Conservation (phyloP, 331 rosid genomes). For the Saraca asoca region DNA sequence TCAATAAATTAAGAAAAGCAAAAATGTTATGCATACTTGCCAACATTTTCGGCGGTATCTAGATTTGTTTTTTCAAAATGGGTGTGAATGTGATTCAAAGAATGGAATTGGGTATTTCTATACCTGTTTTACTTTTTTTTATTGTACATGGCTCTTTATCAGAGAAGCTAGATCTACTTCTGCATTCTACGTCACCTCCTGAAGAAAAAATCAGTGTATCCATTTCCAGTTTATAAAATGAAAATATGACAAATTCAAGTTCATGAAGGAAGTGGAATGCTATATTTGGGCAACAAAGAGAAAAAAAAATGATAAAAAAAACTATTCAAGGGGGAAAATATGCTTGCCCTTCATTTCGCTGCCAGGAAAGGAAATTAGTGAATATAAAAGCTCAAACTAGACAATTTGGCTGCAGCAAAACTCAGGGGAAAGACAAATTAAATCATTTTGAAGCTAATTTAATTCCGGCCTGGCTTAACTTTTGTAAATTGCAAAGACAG, state of each 20-base stretch:
- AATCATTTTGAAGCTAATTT: background rate
- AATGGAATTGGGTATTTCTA: slow-evolving; percentile 18
- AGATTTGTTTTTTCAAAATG: background rate
- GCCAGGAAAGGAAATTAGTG: slow-evolving; percentile 33
- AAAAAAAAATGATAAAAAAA: slow-evolving; percentile 10
- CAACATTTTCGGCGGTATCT: slow-evolving; percentile 20
- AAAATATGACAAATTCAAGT: background rate
- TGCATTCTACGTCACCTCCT: slow-evolving; percentile 76
- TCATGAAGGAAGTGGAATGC: background rate
- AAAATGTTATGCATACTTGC: slow-evolving; percentile 11
- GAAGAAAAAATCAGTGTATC: slow-evolving; percentile 44
- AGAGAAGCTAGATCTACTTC: slow-evolving; percentile 88
- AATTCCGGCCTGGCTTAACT: slow-evolving; percentile 3
- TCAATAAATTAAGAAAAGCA: slow-evolving; percentile 33
- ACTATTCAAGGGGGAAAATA: slow-evolving; percentile 14
- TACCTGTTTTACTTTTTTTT: slow-evolving; percentile 98
- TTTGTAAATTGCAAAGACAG: slow-evolving; percentile 14
- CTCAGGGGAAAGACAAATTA: background rate
- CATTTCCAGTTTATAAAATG: slow-evolving; percentile 19
- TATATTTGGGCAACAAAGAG: slow-evolving; percentile 18
- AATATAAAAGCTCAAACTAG: slow-evolving; percentile 18
- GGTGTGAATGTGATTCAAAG: slow-evolving; percentile 23
- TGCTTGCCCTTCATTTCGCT: slow-evolving; percentile 38
- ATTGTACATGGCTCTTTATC: slow-evolving; percentile 91
- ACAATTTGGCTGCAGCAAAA: slow-evolving; percentile 4